These are phyloP conservation scores for Akanthomyces dipterigenus DNA, from an alignment of 2,329 filamentous ascomycete genomes.

Conservation along the genomic window DNA sequence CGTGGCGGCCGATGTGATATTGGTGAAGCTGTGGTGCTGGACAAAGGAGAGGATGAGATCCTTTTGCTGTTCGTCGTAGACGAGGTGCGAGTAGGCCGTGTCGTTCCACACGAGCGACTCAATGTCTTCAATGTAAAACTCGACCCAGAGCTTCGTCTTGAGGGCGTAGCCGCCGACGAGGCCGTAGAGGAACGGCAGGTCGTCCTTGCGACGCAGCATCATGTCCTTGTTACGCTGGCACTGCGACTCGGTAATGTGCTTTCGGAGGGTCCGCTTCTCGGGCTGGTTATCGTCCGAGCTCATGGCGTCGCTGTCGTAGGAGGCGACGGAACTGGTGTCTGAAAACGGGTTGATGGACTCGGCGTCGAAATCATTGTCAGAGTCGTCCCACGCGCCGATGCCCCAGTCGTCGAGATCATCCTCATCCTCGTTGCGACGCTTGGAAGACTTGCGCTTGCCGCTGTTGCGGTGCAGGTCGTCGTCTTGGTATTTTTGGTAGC, in stretches of 20 bases:
- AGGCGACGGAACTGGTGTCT: background rate
- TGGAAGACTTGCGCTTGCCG: constrained; percentile 26
- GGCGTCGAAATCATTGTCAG: background rate
- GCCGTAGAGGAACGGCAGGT: constrained; percentile 36
- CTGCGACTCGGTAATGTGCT: constrained; percentile 26
- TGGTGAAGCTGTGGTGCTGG: constrained; percentile 30
- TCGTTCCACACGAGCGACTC: constrained; percentile 38
- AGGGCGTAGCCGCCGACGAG: constrained; percentile 37
- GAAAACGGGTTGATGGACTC: constrained; percentile 2
- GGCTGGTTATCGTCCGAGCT: constrained; percentile 10
- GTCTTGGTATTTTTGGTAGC: constrained; percentile 35
- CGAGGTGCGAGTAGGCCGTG: constrained; percentile 37
- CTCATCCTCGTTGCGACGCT: constrained; percentile 5
- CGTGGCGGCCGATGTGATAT: constrained; percentile 10
- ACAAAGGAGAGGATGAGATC: constrained; percentile 42
- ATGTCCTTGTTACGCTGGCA: constrained; percentile 31
- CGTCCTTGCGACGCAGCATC: constrained; percentile 31
- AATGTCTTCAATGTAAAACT: constrained; percentile 36
- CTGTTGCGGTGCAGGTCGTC: constrained; percentile 5
- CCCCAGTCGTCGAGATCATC: constrained; percentile 9
- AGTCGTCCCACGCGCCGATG: constrained; percentile 10
- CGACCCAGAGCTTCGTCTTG: constrained; percentile 39
- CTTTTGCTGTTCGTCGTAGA: constrained; percentile 41
- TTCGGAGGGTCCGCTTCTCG: constrained; percentile 11
- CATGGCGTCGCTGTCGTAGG: background rate